Conservation (phyloP, 768 basidiomycete species). For the Suillus paluster region DNA sequence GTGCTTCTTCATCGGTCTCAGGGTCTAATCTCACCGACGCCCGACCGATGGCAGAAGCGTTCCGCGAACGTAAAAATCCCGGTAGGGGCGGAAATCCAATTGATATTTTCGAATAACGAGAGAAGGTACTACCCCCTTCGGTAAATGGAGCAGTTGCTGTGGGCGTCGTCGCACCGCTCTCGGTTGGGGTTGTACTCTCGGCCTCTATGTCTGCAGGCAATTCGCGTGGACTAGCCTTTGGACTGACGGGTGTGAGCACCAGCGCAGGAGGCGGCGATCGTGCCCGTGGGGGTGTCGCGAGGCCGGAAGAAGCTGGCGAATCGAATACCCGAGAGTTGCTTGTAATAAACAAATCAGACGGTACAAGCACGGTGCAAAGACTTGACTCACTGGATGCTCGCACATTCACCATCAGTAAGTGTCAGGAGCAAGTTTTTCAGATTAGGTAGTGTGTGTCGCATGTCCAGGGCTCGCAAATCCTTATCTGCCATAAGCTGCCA, state of each 20-base stretch:
- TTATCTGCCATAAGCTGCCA: slow-evolving; percentile 87
- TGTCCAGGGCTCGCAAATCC: slow-evolving; percentile 87
- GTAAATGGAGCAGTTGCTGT: slow-evolving; percentile 36
- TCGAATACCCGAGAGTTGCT: slow-evolving; percentile 26
- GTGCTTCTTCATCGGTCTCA: slow-evolving; percentile 24
- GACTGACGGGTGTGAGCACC: slow-evolving; percentile 27
- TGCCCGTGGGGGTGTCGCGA: slow-evolving; percentile 28
- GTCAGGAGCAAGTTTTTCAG: slow-evolving; percentile 92
- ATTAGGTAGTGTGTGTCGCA: slow-evolving; percentile 96
- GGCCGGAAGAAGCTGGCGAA: slow-evolving; percentile 24
- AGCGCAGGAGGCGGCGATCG: slow-evolving; percentile 18
- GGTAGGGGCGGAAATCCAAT: slow-evolving; percentile 66
- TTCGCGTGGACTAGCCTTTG: slow-evolving; percentile 28
- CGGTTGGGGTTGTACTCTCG: slow-evolving; percentile 47
- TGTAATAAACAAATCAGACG: slow-evolving; percentile 16
- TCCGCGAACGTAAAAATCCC: slow-evolving; percentile 64
- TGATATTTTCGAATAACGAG: slow-evolving; percentile 46
- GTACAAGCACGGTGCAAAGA: slow-evolving; percentile 6
- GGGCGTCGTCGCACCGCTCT: slow-evolving; percentile 64
- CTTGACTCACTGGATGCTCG: slow-evolving; percentile 48
- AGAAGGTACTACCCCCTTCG: slow-evolving; percentile 35
- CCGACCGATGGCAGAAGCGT: slow-evolving; percentile 49
- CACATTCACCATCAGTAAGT: slow-evolving; percentile 70
- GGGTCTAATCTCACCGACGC: slow-evolving; percentile 25
- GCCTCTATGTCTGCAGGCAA: slow-evolving; percentile 19